Evolutionary conservation across 495 filamentous ascomycete species (phyloP).

Genomic region (Penicillium riverlandense): DNA sequence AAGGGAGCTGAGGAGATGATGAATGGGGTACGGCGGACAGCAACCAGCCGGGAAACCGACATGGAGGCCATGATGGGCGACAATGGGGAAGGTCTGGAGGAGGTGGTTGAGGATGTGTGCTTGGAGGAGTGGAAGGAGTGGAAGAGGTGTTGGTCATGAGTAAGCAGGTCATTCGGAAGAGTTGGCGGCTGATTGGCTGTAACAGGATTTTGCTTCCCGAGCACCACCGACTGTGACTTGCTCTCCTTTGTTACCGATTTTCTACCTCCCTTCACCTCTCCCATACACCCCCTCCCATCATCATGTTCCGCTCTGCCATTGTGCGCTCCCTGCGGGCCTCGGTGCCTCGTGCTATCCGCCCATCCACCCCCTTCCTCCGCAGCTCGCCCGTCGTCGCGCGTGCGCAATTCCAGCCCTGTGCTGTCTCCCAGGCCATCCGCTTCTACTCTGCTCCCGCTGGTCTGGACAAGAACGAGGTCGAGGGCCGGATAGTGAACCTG

Average conservation of each 20-base stretch:
- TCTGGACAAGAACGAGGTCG: slow-evolving; percentile 74
- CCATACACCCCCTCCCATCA: slow-evolving; percentile 25
- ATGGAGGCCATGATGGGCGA: slow-evolving; percentile 42
- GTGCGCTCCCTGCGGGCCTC: slow-evolving; percentile 56
- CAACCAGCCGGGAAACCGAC: slow-evolving; percentile 46
- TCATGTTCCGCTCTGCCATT: slow-evolving; percentile 81
- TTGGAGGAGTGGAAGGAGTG: slow-evolving; percentile 15
- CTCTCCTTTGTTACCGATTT: slow-evolving; percentile 14
- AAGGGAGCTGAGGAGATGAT: slow-evolving; percentile 41
- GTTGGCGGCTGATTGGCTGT: slow-evolving; percentile 36
- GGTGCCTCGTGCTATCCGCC: slow-evolving; percentile 49
- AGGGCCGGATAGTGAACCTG: slow-evolving; percentile 87
- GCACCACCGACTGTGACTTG: slow-evolving; percentile 12
- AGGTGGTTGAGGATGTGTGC: slow-evolving; percentile 8
- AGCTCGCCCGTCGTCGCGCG: slow-evolving; percentile 45
- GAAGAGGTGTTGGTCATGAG: slow-evolving; percentile 23
- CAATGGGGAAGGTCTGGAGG: slow-evolving; percentile 13
- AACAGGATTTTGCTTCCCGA: slow-evolving; percentile 32
- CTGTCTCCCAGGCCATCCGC: slow-evolving; percentile 55
- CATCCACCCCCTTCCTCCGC: slow-evolving; percentile 47
- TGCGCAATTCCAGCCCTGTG: slow-evolving; percentile 40
- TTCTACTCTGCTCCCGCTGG: slow-evolving; percentile 80
- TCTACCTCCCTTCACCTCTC: slow-evolving; percentile 19
- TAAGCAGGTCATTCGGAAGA: slow-evolving; percentile 42
- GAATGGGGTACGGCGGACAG: slow-evolving; percentile 40